Conservation (phyloP, 2,329 filamentous ascomycete species). For the Neurospora sp. region DNA sequence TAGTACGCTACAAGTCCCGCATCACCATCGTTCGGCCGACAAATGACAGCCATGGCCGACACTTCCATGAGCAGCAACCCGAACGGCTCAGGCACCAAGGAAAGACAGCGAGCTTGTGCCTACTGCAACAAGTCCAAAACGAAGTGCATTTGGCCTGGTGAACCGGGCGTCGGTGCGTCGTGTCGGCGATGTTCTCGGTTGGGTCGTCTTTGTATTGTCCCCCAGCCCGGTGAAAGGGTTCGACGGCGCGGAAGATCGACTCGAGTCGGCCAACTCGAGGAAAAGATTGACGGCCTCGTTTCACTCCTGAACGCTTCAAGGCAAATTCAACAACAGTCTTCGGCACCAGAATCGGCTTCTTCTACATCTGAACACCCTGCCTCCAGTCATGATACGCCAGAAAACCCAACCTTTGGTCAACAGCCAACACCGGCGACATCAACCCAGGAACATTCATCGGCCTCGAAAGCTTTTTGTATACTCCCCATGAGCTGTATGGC, state of each 20-base stretch:
- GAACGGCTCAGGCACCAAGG: background rate
- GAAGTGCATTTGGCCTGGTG: constrained; percentile 26
- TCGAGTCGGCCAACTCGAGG: constrained; percentile 29
- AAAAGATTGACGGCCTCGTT: constrained; percentile 31
- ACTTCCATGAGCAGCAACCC: background rate
- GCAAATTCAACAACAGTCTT: constrained; percentile 12
- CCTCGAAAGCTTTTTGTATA: background rate
- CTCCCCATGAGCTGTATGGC: background rate
- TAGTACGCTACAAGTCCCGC: background rate
- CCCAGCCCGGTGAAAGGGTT: constrained; percentile 22
- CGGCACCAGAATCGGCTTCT: constrained; percentile 13
- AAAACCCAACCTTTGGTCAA: background rate
- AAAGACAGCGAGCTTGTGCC: constrained; percentile 22
- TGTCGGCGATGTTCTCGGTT: constrained; percentile 23
- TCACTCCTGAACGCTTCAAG: constrained; percentile 23
- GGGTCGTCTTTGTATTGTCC: constrained; percentile 24
- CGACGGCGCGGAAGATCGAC: constrained; percentile 28
- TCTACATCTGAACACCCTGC: background rate
- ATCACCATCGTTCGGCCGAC: background rate
- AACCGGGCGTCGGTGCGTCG: background rate
- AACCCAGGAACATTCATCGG: background rate
- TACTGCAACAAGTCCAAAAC: constrained; percentile 28
- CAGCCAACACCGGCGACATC: background rate
- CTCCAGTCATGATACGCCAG: background rate
- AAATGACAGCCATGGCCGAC: constrained; percentile 2